Conservation (phyloP, 257 asterid species). For the Echites panduratus region DNA sequence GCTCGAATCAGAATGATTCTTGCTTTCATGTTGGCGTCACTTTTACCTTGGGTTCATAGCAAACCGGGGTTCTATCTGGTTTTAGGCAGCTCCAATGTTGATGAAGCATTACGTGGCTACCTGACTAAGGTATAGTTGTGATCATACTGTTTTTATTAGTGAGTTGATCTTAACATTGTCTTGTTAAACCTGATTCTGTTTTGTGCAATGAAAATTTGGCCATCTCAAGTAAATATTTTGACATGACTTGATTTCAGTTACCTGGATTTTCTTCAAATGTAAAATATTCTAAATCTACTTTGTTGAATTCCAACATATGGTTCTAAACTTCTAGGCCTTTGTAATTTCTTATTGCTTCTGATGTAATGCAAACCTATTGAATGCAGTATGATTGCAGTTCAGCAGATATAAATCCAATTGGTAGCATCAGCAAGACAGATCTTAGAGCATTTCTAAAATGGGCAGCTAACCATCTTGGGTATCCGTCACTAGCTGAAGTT, state of each 20-base stretch:
- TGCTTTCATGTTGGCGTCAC: conserved; percentile 94
- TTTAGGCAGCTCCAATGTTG: conserved; percentile 93
- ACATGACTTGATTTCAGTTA: not conserved
- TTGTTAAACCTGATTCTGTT: not conserved
- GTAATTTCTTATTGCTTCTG: not conserved
- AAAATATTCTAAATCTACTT: not conserved
- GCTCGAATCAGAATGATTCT: conserved; percentile 92
- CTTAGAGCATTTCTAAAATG: conserved; percentile 70
- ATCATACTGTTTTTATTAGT: not conserved
- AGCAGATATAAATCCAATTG: conserved; percentile 96
- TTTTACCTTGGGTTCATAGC: conserved; percentile 93
- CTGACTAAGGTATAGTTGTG: conserved; percentile 63
- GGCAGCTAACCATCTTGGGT: conserved; percentile 89
- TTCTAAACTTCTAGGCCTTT: not conserved
- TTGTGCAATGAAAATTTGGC: not conserved
- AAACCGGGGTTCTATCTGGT: conserved; percentile 94
- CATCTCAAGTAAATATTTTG: not conserved
- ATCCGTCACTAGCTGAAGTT: conserved; percentile 73
- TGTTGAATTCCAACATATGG: not conserved
- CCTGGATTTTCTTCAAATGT: not conserved
- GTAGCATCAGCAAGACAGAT: conserved; percentile 91
- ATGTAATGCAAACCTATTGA: conserved; percentile 9
- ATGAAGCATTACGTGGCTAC: conserved; percentile 91
- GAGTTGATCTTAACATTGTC: too few species aligned
- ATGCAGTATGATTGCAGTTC: conserved; percentile 96